phyloP scores from a whole-genome alignment of 176 grass and related monocot genomes.

The Oryza meridionalis region DNA sequence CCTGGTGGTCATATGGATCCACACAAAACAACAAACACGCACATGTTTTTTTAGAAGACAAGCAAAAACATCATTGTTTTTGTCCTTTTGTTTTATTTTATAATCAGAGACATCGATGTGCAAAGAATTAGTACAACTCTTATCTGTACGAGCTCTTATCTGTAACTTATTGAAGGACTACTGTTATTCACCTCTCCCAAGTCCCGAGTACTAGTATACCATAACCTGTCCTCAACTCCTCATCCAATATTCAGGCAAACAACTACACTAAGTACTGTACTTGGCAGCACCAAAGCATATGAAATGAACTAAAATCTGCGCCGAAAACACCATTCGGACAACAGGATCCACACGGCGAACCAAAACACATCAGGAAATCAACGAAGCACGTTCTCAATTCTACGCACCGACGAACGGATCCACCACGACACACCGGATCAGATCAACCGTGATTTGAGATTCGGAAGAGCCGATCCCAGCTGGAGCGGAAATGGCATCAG shows the following conservation, averaged over 20 bases:
- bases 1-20: no score
- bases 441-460: slow-evolving; percentile 9
- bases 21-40: neutral
- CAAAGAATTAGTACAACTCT: neutral
- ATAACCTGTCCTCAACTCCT: neutral
- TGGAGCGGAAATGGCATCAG: neutral
- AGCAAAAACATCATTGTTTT: neutral
- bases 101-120: neutral
- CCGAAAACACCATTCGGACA: neutral
- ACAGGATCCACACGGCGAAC: neutral
- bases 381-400: neutral
- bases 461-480: neutral
- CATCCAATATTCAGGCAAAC: no score
- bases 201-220: neutral
- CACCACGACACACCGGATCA: neutral
- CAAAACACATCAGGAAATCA: neutral
- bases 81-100: neutral
- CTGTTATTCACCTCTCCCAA: neutral
- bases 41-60: neutral
- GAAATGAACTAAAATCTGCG: neutral
- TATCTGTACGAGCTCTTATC: no score
- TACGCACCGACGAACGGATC: neutral
- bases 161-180: neutral
- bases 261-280: no score
- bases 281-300: neutral